Percentiles rank a stretch among this genome's conserved stretches.
These are phyloP conservation scores for Thalassiosira livingstoniorum DNA, from an alignment of 352 stramenopile genomes.

Conservation along the genomic window DNA sequence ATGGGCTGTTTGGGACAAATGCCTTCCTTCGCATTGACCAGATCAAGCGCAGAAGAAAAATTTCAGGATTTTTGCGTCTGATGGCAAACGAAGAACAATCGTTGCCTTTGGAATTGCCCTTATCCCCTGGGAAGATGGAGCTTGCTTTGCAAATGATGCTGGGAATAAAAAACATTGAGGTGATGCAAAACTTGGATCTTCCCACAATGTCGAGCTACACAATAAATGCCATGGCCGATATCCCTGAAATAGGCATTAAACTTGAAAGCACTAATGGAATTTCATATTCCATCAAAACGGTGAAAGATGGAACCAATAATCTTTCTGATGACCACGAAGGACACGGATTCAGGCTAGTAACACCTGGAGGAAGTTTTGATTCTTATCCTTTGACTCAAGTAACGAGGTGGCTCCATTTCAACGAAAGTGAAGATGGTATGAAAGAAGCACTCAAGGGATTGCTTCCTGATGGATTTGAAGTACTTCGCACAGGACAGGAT, in stretches of 20 bases:
- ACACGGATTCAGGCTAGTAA: conserved; percentile 65
- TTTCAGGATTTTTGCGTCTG: background rate
- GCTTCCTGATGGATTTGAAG: conserved; percentile 58
- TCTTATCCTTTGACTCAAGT: conserved; percentile 55
- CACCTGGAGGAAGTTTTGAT: conserved; percentile 55
- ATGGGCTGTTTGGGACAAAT: background rate
- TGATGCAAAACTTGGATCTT: background rate
- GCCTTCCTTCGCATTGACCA: background rate
- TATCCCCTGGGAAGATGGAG: background rate
- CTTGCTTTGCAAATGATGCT: background rate
- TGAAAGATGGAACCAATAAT: conserved; percentile 5
- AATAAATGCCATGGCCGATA: conserved; percentile 3
- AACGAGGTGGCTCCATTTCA: conserved; percentile 64
- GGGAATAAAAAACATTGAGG: background rate
- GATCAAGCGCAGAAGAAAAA: background rate
- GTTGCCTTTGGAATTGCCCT: background rate
- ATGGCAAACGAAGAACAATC: background rate
- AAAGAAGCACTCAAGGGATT: conserved; percentile 53
- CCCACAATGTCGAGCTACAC: background rate
- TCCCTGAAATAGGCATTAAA: conserved; percentile 6
- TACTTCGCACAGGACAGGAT: conserved; percentile 51
- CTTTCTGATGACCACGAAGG: conserved; percentile 57
- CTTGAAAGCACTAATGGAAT: background rate
- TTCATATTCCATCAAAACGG: background rate
- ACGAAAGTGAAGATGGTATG: conserved; percentile 67